Evolutionary conservation across 2,329 filamentous ascomycete genomes (phyloP), one percentile per base, ranked within the genome.

Genomic region (Aspergillus sp.): DNA sequence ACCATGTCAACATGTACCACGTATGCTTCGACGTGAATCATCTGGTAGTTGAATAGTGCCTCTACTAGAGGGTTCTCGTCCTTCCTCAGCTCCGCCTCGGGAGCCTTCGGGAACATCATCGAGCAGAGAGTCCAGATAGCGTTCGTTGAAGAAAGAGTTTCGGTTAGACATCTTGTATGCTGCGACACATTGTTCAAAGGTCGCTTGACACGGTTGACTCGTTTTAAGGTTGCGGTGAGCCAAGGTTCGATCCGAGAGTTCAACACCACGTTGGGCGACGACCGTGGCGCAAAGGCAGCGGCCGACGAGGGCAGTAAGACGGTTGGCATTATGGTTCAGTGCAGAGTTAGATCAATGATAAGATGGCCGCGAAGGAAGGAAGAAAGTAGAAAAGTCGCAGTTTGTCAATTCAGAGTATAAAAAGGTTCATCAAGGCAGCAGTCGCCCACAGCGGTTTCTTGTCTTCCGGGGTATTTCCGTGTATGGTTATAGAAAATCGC

Each of bases 1-100:
- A 99, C 93, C 92, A 98, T 96, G 80, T 99, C 95, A 77, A 99
- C 92, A 77, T 98, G 93, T 61, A 99, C 95, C 68, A 98, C 93
- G 75, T 99, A 99, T 52, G 95, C 95, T 79, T 98, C 93, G 68
- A 98, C 81, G 74, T 97, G 91, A 71, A 97, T 82, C 72, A 97
- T 85, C 80, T 96, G 90, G 77, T 93, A 95, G 84, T 96, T 96
- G 84, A 90, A 91, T 62, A 97, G 80, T 63, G 90, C 90, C 78
- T 97, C 92, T 65, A 93, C 83, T 64, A 96, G 81, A 46, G 90
- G 90, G 73, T 96, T 90, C 52, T 86, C 80, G 72, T 97, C 91
- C 76, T 88, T 88, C 75, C 86, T 86, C 73, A 96, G 83, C 68
- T 97, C 90, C 41, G 90, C 79, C 69, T 96, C 90, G 61, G 93